A percentile compares a stretch with the other conserved stretches of the same genome.
Evolutionary conservation across 176 grass and related monocot species (phyloP).

Genomic region (Phoenix roebelenii): DNA sequence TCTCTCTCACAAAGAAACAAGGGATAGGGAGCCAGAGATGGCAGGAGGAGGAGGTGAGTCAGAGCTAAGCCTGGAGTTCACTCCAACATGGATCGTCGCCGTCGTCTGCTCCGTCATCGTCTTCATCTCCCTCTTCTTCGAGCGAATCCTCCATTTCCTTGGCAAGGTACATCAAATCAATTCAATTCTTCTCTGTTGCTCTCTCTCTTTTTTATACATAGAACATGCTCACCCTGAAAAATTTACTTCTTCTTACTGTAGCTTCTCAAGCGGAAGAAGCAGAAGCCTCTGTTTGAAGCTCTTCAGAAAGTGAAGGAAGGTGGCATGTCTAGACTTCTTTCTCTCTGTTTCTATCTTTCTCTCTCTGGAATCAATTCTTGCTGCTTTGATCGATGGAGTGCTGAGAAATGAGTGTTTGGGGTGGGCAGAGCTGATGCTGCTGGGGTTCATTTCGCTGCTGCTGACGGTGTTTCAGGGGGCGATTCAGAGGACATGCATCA

Average conservation of each 20-base stretch:
- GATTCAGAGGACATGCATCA: conserved; percentile 46
- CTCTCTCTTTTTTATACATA: no score
- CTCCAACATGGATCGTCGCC: conserved; percentile 91
- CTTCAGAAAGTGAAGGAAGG: conserved; percentile 91
- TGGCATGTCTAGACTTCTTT: not conserved
- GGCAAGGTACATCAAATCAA: conserved; percentile 47
- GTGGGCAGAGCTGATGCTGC: conserved; percentile 61
- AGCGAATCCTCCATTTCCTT: conserved; percentile 56
- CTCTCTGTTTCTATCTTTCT: not conserved
- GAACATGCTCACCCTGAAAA: not conserved
- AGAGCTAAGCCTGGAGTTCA: conserved; percentile 45
- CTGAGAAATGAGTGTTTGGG: no score
- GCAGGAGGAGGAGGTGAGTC: conserved; percentile 9
- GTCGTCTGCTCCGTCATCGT: conserved; percentile 66
- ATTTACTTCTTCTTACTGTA: no score
- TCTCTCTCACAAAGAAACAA: no score
- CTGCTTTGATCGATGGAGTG: not conserved
- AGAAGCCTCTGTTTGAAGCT: conserved; percentile 64
- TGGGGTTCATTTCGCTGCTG: conserved; percentile 83
- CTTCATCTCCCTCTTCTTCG: conserved; percentile 71
- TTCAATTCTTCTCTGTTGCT: not conserved
- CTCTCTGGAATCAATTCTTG: not conserved
- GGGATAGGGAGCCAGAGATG: conserved; percentile 22
- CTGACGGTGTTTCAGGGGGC: conserved; percentile 49
- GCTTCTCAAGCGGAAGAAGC: conserved; percentile 21